Conservation (phyloP, 108 stramenopile genomes). For the Fragilaria radians region DNA sequence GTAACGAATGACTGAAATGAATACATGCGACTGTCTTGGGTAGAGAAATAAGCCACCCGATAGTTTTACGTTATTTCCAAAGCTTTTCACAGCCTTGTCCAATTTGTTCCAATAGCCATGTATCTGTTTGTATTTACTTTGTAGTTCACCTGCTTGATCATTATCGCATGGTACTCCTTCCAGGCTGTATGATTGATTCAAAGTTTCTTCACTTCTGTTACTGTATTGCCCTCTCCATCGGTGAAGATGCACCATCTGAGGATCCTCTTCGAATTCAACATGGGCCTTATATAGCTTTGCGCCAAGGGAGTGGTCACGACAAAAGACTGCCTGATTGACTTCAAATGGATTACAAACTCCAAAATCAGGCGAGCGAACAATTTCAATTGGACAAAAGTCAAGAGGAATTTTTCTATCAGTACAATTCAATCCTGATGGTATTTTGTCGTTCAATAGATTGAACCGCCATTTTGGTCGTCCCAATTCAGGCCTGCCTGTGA, state of each 20-base stretch:
- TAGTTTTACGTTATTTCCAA: slow-evolving; percentile 13
- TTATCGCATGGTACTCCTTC: too few species aligned
- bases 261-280: too few species aligned
- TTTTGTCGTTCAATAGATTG: background rate
- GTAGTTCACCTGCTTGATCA: too few species aligned
- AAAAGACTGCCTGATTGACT: background rate
- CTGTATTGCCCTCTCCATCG: too few species aligned
- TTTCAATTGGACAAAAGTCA: background rate
- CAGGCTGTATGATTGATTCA: too few species aligned
- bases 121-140: too few species aligned
- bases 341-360: background rate
- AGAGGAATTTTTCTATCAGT: background rate
- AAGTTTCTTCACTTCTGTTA: too few species aligned
- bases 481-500: background rate
- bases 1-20: slow-evolving; percentile 16
- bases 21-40: slow-evolving; percentile 31
- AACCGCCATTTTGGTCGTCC: background rate
- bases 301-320: background rate
- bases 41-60: slow-evolving; percentile 53
- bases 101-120: background rate
- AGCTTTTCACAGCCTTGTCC: background rate
- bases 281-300: too few species aligned
- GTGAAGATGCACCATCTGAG: too few species aligned
- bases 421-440: background rate
- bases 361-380: background rate